Conservation (phyloP, 73 alveolate genomes). For the Stentor coeruleus region DNA sequence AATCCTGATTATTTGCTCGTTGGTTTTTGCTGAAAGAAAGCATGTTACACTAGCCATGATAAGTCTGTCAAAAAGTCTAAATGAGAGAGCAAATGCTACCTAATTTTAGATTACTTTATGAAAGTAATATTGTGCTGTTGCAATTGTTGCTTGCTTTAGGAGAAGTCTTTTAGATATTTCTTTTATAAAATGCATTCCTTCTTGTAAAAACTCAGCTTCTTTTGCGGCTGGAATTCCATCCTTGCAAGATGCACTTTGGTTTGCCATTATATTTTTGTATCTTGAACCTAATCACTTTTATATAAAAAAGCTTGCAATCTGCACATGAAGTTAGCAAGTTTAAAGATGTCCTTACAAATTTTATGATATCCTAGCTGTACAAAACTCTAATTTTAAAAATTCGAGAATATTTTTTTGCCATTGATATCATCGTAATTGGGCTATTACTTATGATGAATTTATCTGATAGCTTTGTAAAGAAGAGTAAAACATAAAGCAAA, state of each 20-base stretch:
- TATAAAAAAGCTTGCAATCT: too few relatives aligned
- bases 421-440: too few relatives aligned
- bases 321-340: too few relatives aligned
- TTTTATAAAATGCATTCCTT: neutral
- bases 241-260: neutral
- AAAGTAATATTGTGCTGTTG: neutral
- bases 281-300: too few relatives aligned
- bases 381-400: too few relatives aligned
- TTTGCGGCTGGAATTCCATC: neutral
- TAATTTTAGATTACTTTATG: neutral
- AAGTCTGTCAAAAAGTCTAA: neutral
- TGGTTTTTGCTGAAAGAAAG: neutral
- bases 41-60: neutral
- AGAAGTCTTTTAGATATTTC: neutral
- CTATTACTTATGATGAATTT: too few relatives aligned
- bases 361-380: too few relatives aligned
- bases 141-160: neutral
- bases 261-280: neutral
- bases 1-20: neutral
- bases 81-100: neutral
- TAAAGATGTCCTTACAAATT: too few relatives aligned
- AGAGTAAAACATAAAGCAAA: too few relatives aligned
- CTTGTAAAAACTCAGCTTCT: neutral
- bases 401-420: too few relatives aligned
- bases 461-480: too few relatives aligned